Evolutionary conservation across 1,284 basidiomycete species (phyloP), one percentile per base, ranked within the genome.

Genomic region (Veloboletus limbatus): DNA sequence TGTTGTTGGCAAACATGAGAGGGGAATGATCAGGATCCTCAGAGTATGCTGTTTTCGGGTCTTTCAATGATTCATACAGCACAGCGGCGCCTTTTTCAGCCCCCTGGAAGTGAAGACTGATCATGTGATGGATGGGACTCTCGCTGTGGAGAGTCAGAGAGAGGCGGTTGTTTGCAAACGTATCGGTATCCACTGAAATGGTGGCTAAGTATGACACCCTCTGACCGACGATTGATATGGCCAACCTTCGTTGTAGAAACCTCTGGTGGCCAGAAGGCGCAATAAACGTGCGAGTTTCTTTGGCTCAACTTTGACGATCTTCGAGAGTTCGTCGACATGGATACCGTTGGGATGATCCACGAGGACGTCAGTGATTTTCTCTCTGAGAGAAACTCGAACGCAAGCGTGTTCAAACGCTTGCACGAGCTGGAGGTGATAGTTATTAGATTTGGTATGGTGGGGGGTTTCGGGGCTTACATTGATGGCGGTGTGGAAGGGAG

Each of bases 241-340:
- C 32, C 11, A 3, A 63, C 68, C 61, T 59, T 75, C 73, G 8
- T 20, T 38, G 52, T 69, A 73, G 44, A 63, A 62, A 37, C 69
- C 66, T 40, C 62, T 60, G 3, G 68, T 62, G 3, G 67, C 64
- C 3, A 74, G 58, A 33, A 69, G 45, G 10, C 69, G 65, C 31
- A 74, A 48, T 31, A 69, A 43, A 11, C 61, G 60, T 1, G 47
- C 49, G 18, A 72, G 56, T 38, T 71, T 70, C 31, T 48, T 56
- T 3, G 51, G 20, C 6, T 69, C 59, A 9, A 71, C 53, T 0
- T 49, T 33, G 16, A 57, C 40, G 2, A 53, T 49, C 45, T 59
- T 49, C 13, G 65, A 55, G n/a, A 70, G 45, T 8, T 62, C 56
- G 11, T 54, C 40, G n/a, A n/a, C n/a, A n/a, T n/a, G n/a, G n/a